phyloP scores from a whole-genome alignment of 2,329 filamentous ascomycete species.

The Tolypocladium paradoxum region DNA sequence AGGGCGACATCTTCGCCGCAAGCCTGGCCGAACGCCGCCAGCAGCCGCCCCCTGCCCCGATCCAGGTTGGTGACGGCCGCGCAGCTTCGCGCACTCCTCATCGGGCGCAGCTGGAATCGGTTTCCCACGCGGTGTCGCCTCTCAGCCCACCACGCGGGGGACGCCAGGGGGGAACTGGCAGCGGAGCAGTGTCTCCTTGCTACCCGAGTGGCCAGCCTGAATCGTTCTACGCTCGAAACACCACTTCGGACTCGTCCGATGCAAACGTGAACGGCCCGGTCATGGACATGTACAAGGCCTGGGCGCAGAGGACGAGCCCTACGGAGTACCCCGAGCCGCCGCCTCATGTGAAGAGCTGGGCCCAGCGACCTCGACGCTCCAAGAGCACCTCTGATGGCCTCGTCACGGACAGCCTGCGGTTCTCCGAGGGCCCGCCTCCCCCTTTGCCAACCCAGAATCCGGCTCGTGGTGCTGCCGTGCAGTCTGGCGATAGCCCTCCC shows the following conservation, averaged over 20 bases:
- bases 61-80: conserved; percentile 11
- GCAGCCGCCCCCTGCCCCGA: conserved; percentile 13
- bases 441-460: neutral
- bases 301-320: conserved; percentile 10
- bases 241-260: neutral
- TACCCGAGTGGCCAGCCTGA: neutral
- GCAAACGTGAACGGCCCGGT: conserved; percentile 7
- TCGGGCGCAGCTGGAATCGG: conserved; percentile 9
- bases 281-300: conserved; percentile 11
- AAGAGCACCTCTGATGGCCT: conserved; percentile 18
- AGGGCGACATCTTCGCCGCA: conserved; percentile 6
- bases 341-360: conserved; percentile 5
- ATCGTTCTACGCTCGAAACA: neutral
- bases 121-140: conserved; percentile 15
- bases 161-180: neutral
- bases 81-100: conserved; percentile 2
- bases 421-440: neutral
- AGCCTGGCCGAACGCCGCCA: conserved; percentile 21
- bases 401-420: neutral
- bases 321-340: conserved; percentile 8
- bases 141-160: conserved; percentile 7
- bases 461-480: neutral
- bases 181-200: neutral
- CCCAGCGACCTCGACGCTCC: conserved; percentile 14
- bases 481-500: conserved; percentile 9